Evolutionary conservation across 345 rosid genomes (phyloP), one percentile per base, ranked within the genome.

Genomic region (Camelina neglecta): DNA sequence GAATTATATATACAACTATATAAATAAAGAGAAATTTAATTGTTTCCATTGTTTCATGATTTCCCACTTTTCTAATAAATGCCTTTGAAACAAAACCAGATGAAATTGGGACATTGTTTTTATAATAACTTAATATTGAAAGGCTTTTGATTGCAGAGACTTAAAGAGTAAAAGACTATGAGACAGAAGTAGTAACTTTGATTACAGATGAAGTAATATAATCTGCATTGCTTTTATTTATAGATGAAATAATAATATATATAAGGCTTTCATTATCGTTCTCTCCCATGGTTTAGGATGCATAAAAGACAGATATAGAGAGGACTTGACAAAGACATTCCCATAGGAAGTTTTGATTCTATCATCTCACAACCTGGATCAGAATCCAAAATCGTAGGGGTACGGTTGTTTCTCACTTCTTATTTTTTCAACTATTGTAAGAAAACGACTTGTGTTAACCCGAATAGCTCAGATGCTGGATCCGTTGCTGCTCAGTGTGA

Each of bases 271-370:
- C 59, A 35, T 62, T 23, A 55, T 69, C 38, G 7, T 35, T 35
- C 65, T 63, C 60, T 76, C 80, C 66, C 50, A 69, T 69, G 75
- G 75, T 29, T 76, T 63, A 53, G 64, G 75, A 66, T 74, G 15
- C 59, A 16, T 23, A 58, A 69, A 68, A 76, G 58, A 55, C 45
- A 61, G 45, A 62, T 15, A 31, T 15, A 45, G 75, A 69, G 80
- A 69, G 80, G 80, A 76, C 60, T 26, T 77, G 60, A 71, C 80
- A 48, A 63, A 64, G 75, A 77, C 47, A 77, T 71, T 77, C 61
- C 57, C 72, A 38, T 26, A 47, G 50, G 41, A 65, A 57, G 20
- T 31, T 47, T 74, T 73, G 71, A n/a, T 54, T 61, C 53, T 18
- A 72, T 61, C 31, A 18, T 61, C 68, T 51, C 69, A 73, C 36